A percentile compares a stretch with the other conserved stretches of the same genome.
Evolutionary conservation across 2,329 filamentous ascomycete genomes (phyloP).

Genomic region (Alternaria alternata): DNA sequence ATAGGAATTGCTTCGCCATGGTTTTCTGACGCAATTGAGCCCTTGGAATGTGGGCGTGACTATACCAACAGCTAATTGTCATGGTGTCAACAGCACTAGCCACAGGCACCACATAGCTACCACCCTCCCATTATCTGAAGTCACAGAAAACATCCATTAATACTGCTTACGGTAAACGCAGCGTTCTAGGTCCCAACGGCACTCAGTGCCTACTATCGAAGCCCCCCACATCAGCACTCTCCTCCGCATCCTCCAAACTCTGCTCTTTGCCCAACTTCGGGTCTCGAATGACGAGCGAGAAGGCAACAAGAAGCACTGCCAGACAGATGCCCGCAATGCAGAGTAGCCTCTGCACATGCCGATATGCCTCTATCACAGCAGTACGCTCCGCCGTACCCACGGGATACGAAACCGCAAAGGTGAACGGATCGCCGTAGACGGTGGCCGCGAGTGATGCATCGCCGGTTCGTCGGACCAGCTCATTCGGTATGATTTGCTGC

Average conservation of each 20-base stretch:
- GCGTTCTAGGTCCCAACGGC: not conserved
- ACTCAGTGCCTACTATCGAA: not conserved
- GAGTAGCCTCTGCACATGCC: constrained; percentile 57
- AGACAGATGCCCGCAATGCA: constrained; percentile 62
- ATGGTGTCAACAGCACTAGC: not conserved
- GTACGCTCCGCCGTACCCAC: constrained; percentile 56
- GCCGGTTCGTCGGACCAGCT: constrained; percentile 53
- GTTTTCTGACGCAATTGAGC: too few species aligned
- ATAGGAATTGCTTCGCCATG: too few species aligned
- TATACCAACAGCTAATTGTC: too few species aligned
- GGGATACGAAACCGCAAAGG: constrained; percentile 49
- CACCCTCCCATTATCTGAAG: not conserved
- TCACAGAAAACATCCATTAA: not conserved
- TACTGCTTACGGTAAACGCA: not conserved
- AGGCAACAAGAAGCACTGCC: constrained; percentile 57
- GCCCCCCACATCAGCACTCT: not conserved
- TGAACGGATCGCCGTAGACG: constrained; percentile 56
- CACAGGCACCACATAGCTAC: not conserved
- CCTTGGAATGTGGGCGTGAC: too few species aligned
- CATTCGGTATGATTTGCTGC: constrained; percentile 60
- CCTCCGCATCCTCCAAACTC: constrained; percentile 55
- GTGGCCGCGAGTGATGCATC: constrained; percentile 53
- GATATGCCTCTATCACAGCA: constrained; percentile 56
- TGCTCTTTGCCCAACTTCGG: constrained; percentile 57
- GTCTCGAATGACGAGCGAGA: constrained; percentile 57